Evolutionary conservation across 345 rosid species (phyloP).

Genomic region (Microcos paniculata): DNA sequence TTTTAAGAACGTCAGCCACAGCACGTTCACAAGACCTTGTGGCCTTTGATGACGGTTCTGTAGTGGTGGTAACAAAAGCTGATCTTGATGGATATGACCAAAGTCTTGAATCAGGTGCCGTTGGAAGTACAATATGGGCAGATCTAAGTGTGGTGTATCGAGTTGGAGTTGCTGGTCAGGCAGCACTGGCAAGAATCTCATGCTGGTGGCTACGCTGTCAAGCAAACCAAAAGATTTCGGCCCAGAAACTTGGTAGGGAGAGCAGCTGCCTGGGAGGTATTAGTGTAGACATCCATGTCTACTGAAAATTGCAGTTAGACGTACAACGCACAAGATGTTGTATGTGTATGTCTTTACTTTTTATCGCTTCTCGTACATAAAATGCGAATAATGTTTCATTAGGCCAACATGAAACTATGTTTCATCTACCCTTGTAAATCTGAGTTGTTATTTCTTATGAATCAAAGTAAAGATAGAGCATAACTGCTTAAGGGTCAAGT

Average conservation of each 20-base stretch:
- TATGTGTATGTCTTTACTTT: background rate
- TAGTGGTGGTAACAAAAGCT: constrained; percentile 75
- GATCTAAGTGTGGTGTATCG: constrained; percentile 42
- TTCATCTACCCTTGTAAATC: constrained; percentile 21
- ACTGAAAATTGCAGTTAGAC: constrained; percentile 30
- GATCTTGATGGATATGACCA: constrained; percentile 80
- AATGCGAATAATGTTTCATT: constrained; percentile 25
- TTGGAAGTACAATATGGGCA: constrained; percentile 52
- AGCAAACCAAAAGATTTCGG: constrained; percentile 40
- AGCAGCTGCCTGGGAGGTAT: constrained; percentile 51
- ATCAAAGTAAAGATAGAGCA: background rate
- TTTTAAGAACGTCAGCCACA: constrained; percentile 25
- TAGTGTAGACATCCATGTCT: constrained; percentile 60
- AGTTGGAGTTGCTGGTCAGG: constrained; percentile 50
- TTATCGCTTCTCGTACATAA: constrained; percentile 12
- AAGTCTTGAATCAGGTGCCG: constrained; percentile 27
- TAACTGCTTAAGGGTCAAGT: background rate
- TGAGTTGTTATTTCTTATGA: constrained; percentile 9
- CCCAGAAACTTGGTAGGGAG: constrained; percentile 34
- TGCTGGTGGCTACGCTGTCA: constrained; percentile 54
- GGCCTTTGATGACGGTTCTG: constrained; percentile 76
- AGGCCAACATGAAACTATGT: constrained; percentile 12
- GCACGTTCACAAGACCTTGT: constrained; percentile 37
- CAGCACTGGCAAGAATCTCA: constrained; percentile 59
- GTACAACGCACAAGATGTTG: background rate